A percentile compares a stretch with the other conserved stretches of the same genome.
These are phyloP conservation scores for Fusarium luffae DNA, from an alignment of 2,329 filamentous ascomycete genomes.

Conservation along the genomic window DNA sequence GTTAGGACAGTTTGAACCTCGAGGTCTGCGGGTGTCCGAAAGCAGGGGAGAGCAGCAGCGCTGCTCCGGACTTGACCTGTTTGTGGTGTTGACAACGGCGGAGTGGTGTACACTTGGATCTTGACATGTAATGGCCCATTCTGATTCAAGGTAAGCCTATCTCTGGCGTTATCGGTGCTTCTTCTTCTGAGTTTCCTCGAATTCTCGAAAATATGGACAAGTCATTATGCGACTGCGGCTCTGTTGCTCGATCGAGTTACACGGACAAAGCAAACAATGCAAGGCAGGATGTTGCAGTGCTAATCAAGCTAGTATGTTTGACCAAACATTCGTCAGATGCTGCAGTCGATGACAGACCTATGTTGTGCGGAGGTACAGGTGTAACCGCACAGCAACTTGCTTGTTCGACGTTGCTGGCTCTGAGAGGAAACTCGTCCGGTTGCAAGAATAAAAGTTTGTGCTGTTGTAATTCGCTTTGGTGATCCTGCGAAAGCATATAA, in stretches of 20 bases:
- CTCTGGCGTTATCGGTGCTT: background rate
- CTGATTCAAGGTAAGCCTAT: background rate
- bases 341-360: conserved; percentile 15
- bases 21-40: conserved; percentile 27
- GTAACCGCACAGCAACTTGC: conserved; percentile 10
- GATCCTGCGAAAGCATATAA: background rate
- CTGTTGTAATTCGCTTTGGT: background rate
- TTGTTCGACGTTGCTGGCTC: conserved; percentile 1
- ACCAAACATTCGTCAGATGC: conserved; percentile 21
- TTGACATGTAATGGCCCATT: background rate
- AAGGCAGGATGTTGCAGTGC: conserved; percentile 5
- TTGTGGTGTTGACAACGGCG: conserved; percentile 12
- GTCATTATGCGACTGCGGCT: too few relatives aligned
- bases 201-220: background rate
- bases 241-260: background rate
- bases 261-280: background rate
- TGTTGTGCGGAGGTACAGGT: conserved; percentile 19
- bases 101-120: background rate
- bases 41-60: conserved; percentile 7
- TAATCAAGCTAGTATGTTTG: conserved; percentile 8
- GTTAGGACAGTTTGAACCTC: conserved; percentile 9
- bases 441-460: background rate
- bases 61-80: background rate
- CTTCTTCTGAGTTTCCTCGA: background rate
- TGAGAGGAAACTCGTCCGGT: conserved; percentile 3